phyloP scores from a whole-genome alignment of 768 basidiomycete species.

The Collybia nuda region DNA sequence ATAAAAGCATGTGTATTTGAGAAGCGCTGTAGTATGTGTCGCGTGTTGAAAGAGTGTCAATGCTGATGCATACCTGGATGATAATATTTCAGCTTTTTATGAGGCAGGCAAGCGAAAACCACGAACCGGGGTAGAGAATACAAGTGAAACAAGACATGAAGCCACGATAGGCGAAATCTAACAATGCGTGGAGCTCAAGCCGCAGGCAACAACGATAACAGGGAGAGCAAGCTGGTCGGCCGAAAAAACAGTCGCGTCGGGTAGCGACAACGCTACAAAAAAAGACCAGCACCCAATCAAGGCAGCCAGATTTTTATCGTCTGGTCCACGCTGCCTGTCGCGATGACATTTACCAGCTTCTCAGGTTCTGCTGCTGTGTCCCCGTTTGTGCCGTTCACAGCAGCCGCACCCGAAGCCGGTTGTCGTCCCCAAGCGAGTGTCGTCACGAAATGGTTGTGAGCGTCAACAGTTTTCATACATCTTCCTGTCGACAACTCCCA shows the following conservation, averaged over 20 bases:
- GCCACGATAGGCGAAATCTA: slow-evolving; percentile 1
- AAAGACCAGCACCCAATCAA: slow-evolving; percentile 23
- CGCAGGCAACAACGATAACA: slow-evolving; percentile 3
- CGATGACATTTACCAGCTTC: slow-evolving; percentile 68
- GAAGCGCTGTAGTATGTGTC: neutral
- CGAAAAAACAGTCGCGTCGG: neutral
- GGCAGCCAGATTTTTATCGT: slow-evolving; percentile 66
- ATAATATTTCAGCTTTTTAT: neutral
- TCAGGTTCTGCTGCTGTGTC: slow-evolving; percentile 38
- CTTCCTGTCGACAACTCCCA: slow-evolving; percentile 89
- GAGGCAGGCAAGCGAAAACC: neutral
- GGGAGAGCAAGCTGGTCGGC: neutral
- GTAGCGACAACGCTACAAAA: slow-evolving; percentile 1
- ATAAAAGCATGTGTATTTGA: slow-evolving; percentile 5
- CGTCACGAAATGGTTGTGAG: slow-evolving; percentile 82
- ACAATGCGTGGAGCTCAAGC: neutral
- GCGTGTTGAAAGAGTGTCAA: slow-evolving; percentile 11
- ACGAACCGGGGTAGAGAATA: slow-evolving; percentile 13
- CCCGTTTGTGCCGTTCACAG: slow-evolving; percentile 34
- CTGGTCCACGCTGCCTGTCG: slow-evolving; percentile 69
- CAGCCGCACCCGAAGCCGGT: slow-evolving; percentile 36
- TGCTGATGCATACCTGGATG: slow-evolving; percentile 9
- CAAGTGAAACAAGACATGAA: slow-evolving; percentile 4
- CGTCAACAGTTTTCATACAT: slow-evolving; percentile 84
- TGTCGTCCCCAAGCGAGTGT: slow-evolving; percentile 81